These are phyloP conservation scores for Fereydounia khargensis DNA, from an alignment of 1,284 basidiomycete genomes.

Conservation along the genomic window DNA sequence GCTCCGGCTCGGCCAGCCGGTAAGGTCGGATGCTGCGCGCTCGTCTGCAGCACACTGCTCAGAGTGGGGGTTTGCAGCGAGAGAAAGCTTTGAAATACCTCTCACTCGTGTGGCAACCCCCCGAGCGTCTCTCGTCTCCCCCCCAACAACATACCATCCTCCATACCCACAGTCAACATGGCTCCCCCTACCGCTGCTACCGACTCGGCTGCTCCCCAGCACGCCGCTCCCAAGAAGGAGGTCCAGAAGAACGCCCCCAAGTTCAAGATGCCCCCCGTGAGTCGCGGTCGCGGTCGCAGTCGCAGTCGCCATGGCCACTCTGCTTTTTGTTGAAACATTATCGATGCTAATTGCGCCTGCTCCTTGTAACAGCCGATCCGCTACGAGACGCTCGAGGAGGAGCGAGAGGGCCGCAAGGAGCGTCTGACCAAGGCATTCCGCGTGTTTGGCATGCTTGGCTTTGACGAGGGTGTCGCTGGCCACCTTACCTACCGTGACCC, in stretches of 20 bases:
- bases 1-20: no score
- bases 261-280: conserved; percentile 33
- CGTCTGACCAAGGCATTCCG: conserved; percentile 63
- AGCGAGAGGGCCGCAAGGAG: conserved; percentile 64
- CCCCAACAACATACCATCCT: no score
- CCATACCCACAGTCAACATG: no score
- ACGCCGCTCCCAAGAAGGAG: conserved; percentile 30
- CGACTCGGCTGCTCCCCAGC: conserved; percentile 9
- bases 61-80: no score
- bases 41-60: no score
- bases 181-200: neutral
- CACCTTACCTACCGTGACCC: conserved; percentile 68
- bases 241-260: conserved; percentile 38
- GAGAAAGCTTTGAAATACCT: no score
- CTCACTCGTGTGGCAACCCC: no score
- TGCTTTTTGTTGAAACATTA: no score
- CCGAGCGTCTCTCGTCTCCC: no score
- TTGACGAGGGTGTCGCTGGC: conserved; percentile 63
- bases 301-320: no score
- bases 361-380: conserved; percentile 35
- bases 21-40: no score
- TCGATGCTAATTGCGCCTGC: neutral
- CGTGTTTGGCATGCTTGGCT: conserved; percentile 64
- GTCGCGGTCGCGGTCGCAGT: no score
- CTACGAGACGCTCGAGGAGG: conserved; percentile 60